A percentile compares a stretch with the other conserved stretches of the same genome.
phyloP scores from a whole-genome alignment of 805 yeast species.

The Candida odintsovae region DNA sequence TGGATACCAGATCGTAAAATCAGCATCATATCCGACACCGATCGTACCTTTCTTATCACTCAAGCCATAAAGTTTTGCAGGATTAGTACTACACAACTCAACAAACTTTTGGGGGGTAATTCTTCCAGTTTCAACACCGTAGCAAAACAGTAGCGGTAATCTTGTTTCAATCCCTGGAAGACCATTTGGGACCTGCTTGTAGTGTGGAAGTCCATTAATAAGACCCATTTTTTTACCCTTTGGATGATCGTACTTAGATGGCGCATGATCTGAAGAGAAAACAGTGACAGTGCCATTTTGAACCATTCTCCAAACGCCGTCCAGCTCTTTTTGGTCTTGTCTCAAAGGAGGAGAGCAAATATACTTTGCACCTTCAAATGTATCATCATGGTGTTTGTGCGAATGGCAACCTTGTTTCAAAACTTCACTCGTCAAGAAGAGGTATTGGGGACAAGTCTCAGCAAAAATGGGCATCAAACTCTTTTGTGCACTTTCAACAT shows the following conservation, averaged over 20 bases:
- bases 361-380: slow-evolving; percentile 43
- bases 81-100: slow-evolving; percentile 39
- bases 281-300: slow-evolving; percentile 43
- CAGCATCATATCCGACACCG: slow-evolving; percentile 44
- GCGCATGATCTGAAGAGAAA: slow-evolving; percentile 42
- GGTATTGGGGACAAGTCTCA: slow-evolving; percentile 47
- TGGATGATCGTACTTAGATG: slow-evolving; percentile 35
- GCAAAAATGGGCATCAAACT: slow-evolving; percentile 37
- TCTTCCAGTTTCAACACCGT: slow-evolving; percentile 37
- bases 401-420: slow-evolving; percentile 25
- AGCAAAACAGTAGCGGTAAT: slow-evolving; percentile 36
- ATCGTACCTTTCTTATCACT: slow-evolving; percentile 38
- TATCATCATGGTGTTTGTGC: slow-evolving; percentile 24
- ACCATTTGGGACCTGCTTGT: slow-evolving; percentile 42
- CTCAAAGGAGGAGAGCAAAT: slow-evolving; percentile 47
- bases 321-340: slow-evolving; percentile 31
- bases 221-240: slow-evolving; percentile 39
- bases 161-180: slow-evolving; percentile 45
- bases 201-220: slow-evolving; percentile 34
- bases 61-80: slow-evolving; percentile 41
- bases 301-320: slow-evolving; percentile 40
- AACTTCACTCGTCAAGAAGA: slow-evolving; percentile 35
- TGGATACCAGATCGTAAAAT: slow-evolving; percentile 43
- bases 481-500: slow-evolving; percentile 38
- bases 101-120: slow-evolving; percentile 38